A percentile compares a stretch with the other conserved stretches of the same genome.
These are phyloP conservation scores for Trichoderma guizhouense DNA, from an alignment of 2,329 filamentous ascomycete species.

Conservation along the genomic window DNA sequence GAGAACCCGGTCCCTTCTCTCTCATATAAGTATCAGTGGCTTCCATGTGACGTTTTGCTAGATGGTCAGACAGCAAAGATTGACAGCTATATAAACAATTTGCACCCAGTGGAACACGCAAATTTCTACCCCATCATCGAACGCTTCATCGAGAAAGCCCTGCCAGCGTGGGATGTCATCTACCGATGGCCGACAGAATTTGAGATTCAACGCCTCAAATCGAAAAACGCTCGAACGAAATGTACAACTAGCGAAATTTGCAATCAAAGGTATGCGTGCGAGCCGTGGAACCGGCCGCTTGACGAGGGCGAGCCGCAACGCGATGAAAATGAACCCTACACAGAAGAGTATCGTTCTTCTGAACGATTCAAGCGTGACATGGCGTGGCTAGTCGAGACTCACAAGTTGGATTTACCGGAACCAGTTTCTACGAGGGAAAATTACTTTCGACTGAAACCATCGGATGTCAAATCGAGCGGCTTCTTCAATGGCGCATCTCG, in stretches of 20 bases:
- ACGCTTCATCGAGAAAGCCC: background rate
- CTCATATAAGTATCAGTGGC: constrained; percentile 42
- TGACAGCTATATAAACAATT: constrained; percentile 52
- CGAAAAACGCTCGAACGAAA: constrained; percentile 2
- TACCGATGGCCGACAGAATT: constrained; percentile 24
- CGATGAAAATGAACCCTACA: constrained; percentile 19
- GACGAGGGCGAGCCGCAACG: constrained; percentile 26
- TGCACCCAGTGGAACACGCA: constrained; percentile 39
- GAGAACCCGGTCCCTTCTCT: background rate
- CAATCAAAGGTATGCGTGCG: constrained; percentile 16
- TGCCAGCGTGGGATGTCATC: constrained; percentile 14
- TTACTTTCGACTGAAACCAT: constrained; percentile 16
- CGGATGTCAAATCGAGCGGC: constrained; percentile 26
- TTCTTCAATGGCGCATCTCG: constrained; percentile 32
- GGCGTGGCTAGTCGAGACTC: constrained; percentile 30
- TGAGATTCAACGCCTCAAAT: constrained; percentile 26
- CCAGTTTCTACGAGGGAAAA: background rate
- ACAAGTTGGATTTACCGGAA: constrained; percentile 24
- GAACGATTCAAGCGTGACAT: constrained; percentile 26
- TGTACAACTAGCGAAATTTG: constrained; percentile 26
- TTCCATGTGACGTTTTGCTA: constrained; percentile 49
- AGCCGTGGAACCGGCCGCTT: constrained; percentile 23
- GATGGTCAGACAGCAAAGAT: constrained; percentile 37
- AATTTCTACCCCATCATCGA: constrained; percentile 6
- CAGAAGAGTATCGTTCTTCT: constrained; percentile 20